Percentiles rank a stretch among this genome's conserved stretches.
Evolutionary conservation across 2,329 filamentous ascomycete species (phyloP).

Genomic region (Mycocentrospora acerina): DNA sequence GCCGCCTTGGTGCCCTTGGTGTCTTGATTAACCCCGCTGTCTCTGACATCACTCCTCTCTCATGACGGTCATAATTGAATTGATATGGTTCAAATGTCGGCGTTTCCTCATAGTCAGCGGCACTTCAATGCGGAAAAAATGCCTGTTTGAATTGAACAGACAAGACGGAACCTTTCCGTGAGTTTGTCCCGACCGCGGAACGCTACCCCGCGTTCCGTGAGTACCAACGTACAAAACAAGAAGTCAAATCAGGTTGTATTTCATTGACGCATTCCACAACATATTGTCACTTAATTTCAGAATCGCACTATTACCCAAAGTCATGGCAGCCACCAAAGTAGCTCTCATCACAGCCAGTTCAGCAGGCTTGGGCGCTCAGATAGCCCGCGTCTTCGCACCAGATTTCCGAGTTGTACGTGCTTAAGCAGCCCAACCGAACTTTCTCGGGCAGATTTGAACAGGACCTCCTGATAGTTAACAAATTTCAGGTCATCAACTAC

Average conservation of each 20-base stretch:
- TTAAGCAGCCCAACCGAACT: background rate
- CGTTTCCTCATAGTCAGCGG: too few relatives aligned
- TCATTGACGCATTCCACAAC: background rate
- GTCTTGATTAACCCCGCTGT: too few relatives aligned
- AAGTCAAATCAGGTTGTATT: background rate
- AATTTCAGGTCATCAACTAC: constrained; percentile 49
- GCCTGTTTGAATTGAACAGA: background rate
- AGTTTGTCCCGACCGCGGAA: constrained; percentile 9
- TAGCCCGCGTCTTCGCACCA: constrained; percentile 49
- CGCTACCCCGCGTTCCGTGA: constrained; percentile 8
- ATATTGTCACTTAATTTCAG: background rate
- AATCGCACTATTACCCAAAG: background rate
- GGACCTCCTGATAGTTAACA: background rate
- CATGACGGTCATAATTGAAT: too few relatives aligned
- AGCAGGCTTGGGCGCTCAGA: constrained; percentile 52
- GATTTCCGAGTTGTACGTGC: constrained; percentile 48
- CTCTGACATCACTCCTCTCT: too few relatives aligned
- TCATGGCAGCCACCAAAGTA: constrained; percentile 46
- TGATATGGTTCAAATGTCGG: too few relatives aligned
- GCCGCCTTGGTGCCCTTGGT: too few relatives aligned
- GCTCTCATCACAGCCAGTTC: constrained; percentile 52
- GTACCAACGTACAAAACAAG: background rate
- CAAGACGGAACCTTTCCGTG: constrained; percentile 8
- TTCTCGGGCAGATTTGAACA: background rate
- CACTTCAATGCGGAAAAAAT: too few relatives aligned